These are phyloP conservation scores for Phytophthora capsici DNA, from an alignment of 352 stramenopile genomes.

Conservation along the genomic window DNA sequence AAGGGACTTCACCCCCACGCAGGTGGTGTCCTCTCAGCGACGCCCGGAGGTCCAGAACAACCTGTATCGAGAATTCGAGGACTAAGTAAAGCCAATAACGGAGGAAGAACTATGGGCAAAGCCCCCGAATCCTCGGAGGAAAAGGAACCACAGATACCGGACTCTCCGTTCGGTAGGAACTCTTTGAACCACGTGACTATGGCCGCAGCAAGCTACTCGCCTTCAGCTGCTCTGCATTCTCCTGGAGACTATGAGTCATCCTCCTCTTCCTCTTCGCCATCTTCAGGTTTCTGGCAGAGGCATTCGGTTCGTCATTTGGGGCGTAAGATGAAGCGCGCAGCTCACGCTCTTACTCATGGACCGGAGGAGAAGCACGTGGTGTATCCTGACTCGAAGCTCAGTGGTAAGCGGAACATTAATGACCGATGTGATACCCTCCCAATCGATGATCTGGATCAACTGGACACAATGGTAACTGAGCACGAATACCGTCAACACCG, in stretches of 20 bases:
- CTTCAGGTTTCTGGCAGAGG: slow-evolving; percentile 37
- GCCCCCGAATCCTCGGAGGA: slow-evolving; percentile 9
- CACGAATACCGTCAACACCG: slow-evolving; percentile 29
- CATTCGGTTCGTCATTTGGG: slow-evolving; percentile 33
- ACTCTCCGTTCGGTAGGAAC: slow-evolving; percentile 18
- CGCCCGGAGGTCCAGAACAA: slow-evolving; percentile 6
- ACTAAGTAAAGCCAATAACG: slow-evolving; percentile 12
- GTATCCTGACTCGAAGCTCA: slow-evolving; percentile 14
- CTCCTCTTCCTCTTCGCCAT: slow-evolving; percentile 29
- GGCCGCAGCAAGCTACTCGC: slow-evolving; percentile 14
- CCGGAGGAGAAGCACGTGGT: slow-evolving; percentile 20
- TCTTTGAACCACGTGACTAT: slow-evolving; percentile 3
- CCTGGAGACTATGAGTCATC: slow-evolving; percentile 16
- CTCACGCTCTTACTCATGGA: slow-evolving; percentile 10
- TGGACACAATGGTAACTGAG: slow-evolving; percentile 42
- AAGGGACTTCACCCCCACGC: slow-evolving; percentile 12
- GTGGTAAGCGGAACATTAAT: slow-evolving; percentile 21
- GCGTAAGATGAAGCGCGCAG: slow-evolving; percentile 27
- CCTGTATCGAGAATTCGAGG: slow-evolving; percentile 12
- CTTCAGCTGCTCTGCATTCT: slow-evolving; percentile 21
- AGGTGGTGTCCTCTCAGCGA: slow-evolving; percentile 14
- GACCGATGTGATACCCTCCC: slow-evolving; percentile 39
- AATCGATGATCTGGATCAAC: slow-evolving; percentile 47
- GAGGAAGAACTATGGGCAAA: slow-evolving; percentile 6
- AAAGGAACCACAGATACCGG: slow-evolving; percentile 1